Base-by-base conservation (phyloP, 441 rosid species). In the Adansonia rubrostipa region DNA sequence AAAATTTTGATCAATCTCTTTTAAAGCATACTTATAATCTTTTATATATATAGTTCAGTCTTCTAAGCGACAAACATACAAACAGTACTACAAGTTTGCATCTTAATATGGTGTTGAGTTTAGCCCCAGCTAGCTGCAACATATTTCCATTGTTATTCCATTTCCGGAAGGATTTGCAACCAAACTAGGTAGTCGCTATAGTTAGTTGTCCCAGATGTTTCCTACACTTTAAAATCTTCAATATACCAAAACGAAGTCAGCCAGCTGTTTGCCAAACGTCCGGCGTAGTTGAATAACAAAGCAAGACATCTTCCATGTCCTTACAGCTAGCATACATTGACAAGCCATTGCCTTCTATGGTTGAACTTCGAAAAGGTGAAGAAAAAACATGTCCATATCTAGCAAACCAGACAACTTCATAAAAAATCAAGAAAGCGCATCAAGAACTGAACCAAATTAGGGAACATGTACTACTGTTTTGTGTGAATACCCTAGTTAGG, bases 401-500 rank as follows among this genome's bases (percentile, higher is more conserved):
- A 58, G 45, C 36, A 73, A 15, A 54, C 9, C 40, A 36, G 47
- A 70, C 51, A 50, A 53, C 22, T 48, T 75, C 60, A 75, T 24
- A 24, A 24, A 24, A 24, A 24, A 24, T 24, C 60, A 65, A 45
- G 60, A 64, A 64, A 78, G 51, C 24, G 45, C 65, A 61, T 61
- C 40, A 61, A 74, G 42, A 70, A 70, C 20, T 1, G 1, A 22
- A 70, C 17, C 19, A 50, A 22, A 11, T 9, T 44, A 62, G 17
- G 3, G 44, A 28, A 28, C 28, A 28, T 5, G 42, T 13, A 62
- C 67, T 64, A 70, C 57, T 72, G 42, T 20, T 33, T 61, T 5
- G 8, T 5, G 51, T 79, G 48, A 50, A 62, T 82, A 78, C 77
- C 82, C 81, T 82, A 78, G 67, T 66, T 71, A 10, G 74, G 9